These are phyloP conservation scores for Cystofilobasidium capitatum DNA, from an alignment of 768 basidiomycete genomes.

Conservation along the genomic window DNA sequence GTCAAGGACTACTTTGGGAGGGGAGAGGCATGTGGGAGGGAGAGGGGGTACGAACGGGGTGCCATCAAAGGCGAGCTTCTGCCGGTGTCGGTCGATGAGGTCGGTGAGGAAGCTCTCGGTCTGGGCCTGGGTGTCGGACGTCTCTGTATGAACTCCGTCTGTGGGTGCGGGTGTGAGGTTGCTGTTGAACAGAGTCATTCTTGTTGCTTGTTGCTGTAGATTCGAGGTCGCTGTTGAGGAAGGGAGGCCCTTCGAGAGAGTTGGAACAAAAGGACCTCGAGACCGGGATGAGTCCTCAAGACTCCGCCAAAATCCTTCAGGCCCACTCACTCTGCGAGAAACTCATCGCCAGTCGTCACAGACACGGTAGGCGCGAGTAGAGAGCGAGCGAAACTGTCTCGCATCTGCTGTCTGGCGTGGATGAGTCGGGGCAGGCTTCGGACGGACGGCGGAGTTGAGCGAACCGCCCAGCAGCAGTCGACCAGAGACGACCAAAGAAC, in stretches of 20 bases:
- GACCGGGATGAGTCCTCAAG: background rate
- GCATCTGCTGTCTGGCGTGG: no score
- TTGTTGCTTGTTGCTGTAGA: background rate
- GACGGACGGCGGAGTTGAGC: no score
- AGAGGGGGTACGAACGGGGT: conserved; percentile 11
- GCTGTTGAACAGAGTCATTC: background rate
- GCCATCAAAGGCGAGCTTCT: background rate
- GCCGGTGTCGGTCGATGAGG: conserved; percentile 40
- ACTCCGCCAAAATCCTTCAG: no score
- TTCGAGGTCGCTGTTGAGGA: background rate
- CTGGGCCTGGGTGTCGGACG: conserved; percentile 47
- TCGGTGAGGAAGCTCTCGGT: conserved; percentile 58
- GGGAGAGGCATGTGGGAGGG: background rate
- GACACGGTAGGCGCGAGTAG: no score
- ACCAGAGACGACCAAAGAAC: no score
- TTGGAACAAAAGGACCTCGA: background rate
- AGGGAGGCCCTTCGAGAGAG: background rate
- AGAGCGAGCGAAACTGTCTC: no score
- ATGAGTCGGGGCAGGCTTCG: no score
- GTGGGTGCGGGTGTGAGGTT: conserved; percentile 37
- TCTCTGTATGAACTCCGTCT: conserved; percentile 56
- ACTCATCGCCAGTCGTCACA: no score
- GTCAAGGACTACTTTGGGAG: conserved; percentile 11
- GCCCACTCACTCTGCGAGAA: no score
- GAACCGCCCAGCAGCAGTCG: no score